Conservation (phyloP, 345 rosid genomes). For the Populus ilicifolia region DNA sequence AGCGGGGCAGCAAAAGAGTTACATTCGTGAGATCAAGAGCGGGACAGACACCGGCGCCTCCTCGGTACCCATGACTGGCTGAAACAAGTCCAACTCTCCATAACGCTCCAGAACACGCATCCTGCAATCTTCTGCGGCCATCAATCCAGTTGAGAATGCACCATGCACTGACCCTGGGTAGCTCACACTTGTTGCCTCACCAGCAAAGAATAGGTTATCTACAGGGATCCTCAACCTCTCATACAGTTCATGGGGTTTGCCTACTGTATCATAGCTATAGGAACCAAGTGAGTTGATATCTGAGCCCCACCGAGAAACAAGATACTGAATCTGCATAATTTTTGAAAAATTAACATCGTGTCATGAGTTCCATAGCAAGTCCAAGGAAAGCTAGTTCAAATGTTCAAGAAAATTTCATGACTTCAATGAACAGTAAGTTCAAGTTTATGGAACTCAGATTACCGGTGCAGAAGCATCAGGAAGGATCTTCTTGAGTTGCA, state of each 20-base stretch:
- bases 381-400: background rate
- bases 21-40: slow-evolving; percentile 78
- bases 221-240: slow-evolving; percentile 82
- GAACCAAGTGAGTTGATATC: slow-evolving; percentile 77
- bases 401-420: background rate
- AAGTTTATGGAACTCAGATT: background rate
- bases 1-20: background rate
- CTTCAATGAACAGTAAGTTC: background rate
- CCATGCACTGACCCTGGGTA: slow-evolving; percentile 92
- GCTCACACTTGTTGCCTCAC: slow-evolving; percentile 80
- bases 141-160: slow-evolving; percentile 75
- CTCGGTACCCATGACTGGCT: slow-evolving; percentile 64
- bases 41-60: slow-evolving; percentile 65
- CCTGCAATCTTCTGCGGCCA: slow-evolving; percentile 92
- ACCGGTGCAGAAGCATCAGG: slow-evolving; percentile 75
- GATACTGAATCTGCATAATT: slow-evolving; percentile 60
- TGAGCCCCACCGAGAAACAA: slow-evolving; percentile 76
- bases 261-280: slow-evolving; percentile 80
- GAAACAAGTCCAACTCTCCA: slow-evolving; percentile 73
- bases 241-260: slow-evolving; percentile 77
- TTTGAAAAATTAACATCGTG: background rate
- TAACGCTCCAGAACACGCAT: slow-evolving; percentile 89
- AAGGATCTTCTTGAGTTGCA: slow-evolving; percentile 79
- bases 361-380: background rate
- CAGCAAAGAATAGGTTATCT: slow-evolving; percentile 93